These are phyloP conservation scores for Globisporangium echinulatum DNA, from an alignment of 352 stramenopile species.

Conservation along the genomic window DNA sequence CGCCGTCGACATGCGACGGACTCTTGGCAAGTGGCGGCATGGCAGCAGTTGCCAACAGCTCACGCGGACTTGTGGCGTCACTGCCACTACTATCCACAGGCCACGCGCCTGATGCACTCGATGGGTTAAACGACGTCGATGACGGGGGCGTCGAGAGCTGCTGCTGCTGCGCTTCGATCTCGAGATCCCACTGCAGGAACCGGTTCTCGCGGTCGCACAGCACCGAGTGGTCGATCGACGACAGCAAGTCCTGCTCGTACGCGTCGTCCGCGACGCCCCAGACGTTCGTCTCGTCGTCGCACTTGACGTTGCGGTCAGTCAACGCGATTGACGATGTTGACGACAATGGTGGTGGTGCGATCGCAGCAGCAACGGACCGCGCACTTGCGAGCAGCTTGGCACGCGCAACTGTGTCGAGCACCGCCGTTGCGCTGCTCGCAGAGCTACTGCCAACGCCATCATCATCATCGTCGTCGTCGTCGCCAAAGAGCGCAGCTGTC, in stretches of 20 bases:
- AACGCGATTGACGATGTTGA: too few species aligned
- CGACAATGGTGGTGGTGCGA: conserved; percentile 4
- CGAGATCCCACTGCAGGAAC: conserved; percentile 69
- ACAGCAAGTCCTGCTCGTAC: conserved; percentile 65
- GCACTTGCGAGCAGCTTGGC: conserved; percentile 20
- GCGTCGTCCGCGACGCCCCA: conserved; percentile 70
- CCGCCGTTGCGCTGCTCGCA: background rate
- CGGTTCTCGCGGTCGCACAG: conserved; percentile 79
- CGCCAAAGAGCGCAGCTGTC: conserved; percentile 41
- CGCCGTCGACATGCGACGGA: conserved; percentile 67
- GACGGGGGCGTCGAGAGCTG: conserved; percentile 16
- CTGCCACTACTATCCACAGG: conserved; percentile 6
- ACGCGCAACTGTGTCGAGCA: conserved; percentile 22
- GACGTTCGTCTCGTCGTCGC: conserved; percentile 46
- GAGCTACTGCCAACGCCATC: background rate
- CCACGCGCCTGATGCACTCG: conserved; percentile 13
- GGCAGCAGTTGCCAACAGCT: conserved; percentile 23
- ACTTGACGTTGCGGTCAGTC: conserved; percentile 29
- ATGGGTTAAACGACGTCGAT: conserved; percentile 11
- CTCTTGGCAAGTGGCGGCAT: conserved; percentile 18
- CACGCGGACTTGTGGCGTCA: conserved; percentile 29
- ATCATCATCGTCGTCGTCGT: conserved; percentile 30
- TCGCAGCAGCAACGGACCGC: conserved; percentile 6
- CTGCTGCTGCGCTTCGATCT: conserved; percentile 40
- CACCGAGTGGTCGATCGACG: conserved; percentile 72